Evolutionary conservation across 306 rosid genomes (phyloP), one percentile per base, ranked within the genome.

Genomic region (Malus orientalis): DNA sequence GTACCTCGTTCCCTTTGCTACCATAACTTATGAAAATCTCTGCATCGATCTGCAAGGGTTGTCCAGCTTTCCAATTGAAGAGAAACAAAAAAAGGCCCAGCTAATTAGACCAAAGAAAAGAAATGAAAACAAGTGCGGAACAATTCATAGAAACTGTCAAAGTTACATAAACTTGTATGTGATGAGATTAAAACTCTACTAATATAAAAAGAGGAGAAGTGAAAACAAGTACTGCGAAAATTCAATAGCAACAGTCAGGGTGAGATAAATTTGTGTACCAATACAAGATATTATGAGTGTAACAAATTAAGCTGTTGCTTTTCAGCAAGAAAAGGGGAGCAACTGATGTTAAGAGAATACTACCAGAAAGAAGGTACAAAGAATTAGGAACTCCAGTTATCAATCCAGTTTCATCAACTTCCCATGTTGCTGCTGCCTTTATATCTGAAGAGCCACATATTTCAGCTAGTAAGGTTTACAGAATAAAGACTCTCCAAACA

Each of bases 311-410:
- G 9, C n/a, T 49, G 23, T 57, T 64, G 49, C 22, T 58, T 73
- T 73, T 14, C 76, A 73, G 57, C 33, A 55, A 11, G 32, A 13
- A 59, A 68, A 74, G 27, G 5, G 16, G 44, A 18, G 69, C 53
- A 15, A 40, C 40, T 6, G 11, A 71, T 18, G 11, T 10, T 51
- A 62, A 64, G 13, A 70, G 8, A 69, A 69, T 25, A 74, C 68
- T 94, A 95, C 97, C 97, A 54, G 96, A 90, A 66, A 88, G 85
- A 81, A 95, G 99, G 84, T 95, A 95, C 99, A 92, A 92, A 40
- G 97, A 90, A 78, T 67, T 84, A 74, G 97, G 93, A 79, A 92
- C 74, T 74, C 90, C 87, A 14, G 97, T 85, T 61, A 75, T 72
- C 33, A 78, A 84, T 79, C 98, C 97, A 45, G 84, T 85, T 83